phyloP scores from a whole-genome alignment of 2,329 filamentous ascomycete genomes.

The Trichoderma cornu-damae region DNA sequence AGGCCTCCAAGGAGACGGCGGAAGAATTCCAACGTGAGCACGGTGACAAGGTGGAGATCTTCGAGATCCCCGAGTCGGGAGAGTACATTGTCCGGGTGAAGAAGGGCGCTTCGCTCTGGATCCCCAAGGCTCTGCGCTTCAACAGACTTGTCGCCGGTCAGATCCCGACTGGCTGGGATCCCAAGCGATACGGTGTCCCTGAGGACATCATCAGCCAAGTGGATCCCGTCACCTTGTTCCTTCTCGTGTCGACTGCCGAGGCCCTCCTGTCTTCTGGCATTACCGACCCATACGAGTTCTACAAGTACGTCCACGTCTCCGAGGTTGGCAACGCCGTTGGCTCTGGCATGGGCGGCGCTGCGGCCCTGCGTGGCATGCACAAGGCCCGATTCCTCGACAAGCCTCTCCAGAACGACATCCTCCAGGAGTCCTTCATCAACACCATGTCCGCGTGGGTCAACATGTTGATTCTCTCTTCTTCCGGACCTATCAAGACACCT shows the following conservation, averaged over 20 bases:
- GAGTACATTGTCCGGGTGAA: constrained; percentile 92
- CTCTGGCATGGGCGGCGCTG: constrained; percentile 94
- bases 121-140: constrained; percentile 94
- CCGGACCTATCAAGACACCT: constrained; percentile 96
- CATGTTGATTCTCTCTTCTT: constrained; percentile 96
- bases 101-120: constrained; percentile 91
- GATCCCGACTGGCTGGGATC: constrained; percentile 94
- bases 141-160: constrained; percentile 96
- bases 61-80: constrained; percentile 87
- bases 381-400: constrained; percentile 95
- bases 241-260: constrained; percentile 90
- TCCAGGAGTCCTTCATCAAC: constrained; percentile 99
- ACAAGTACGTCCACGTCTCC: constrained; percentile 98
- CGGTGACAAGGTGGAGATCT: constrained; percentile 95
- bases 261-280: constrained; percentile 88
- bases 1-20: constrained; percentile 93
- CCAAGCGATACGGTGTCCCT: constrained; percentile 90
- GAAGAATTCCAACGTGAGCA: constrained; percentile 97
- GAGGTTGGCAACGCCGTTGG: constrained; percentile 98
- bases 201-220: constrained; percentile 98
- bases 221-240: constrained; percentile 91
- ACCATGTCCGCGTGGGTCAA: constrained; percentile 99
- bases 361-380: constrained; percentile 94
- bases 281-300: constrained; percentile 98
- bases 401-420: constrained; percentile 95